These are phyloP conservation scores for Geoglossum cookeanum DNA, from an alignment of 2,329 filamentous ascomycete genomes.

Conservation along the genomic window DNA sequence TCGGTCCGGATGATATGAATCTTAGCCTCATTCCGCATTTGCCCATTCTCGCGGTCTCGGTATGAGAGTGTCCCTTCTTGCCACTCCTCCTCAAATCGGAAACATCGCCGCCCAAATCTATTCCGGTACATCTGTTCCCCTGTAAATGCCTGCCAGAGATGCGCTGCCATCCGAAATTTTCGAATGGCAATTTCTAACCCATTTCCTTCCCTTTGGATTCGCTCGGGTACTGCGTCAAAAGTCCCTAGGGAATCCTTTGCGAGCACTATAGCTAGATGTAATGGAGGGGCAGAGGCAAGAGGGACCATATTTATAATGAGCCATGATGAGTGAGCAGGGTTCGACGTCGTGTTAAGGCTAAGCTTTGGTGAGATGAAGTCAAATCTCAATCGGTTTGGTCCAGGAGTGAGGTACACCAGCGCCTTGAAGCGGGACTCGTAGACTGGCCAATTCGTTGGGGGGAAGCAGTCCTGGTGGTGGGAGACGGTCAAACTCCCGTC, in stretches of 20 bases:
- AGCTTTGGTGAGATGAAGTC: constrained; percentile 77
- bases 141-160: constrained; percentile 93
- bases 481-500: constrained; percentile 66
- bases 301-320: constrained; percentile 77
- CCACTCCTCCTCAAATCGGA: constrained; percentile 93
- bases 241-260: constrained; percentile 75
- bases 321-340: constrained; percentile 57
- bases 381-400: constrained; percentile 71
- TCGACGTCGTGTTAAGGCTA: constrained; percentile 31
- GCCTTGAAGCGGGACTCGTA: constrained; percentile 81
- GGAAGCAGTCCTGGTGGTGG: constrained; percentile 72
- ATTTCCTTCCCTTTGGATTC: constrained; percentile 64
- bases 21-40: constrained; percentile 78
- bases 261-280: constrained; percentile 76
- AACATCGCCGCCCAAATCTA: constrained; percentile 65
- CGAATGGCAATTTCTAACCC: constrained; percentile 58
- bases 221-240: constrained; percentile 64
- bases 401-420: constrained; percentile 74
- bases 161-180: constrained; percentile 90
- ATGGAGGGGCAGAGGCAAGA: constrained; percentile 54
- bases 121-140: constrained; percentile 91
- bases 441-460: constrained; percentile 70
- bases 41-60: constrained; percentile 48
- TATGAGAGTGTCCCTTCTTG: constrained; percentile 60
- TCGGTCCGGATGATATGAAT: constrained; percentile 69